Conservation (phyloP, 495 filamentous ascomycete species). For the Penicillium bialowiezense region DNA sequence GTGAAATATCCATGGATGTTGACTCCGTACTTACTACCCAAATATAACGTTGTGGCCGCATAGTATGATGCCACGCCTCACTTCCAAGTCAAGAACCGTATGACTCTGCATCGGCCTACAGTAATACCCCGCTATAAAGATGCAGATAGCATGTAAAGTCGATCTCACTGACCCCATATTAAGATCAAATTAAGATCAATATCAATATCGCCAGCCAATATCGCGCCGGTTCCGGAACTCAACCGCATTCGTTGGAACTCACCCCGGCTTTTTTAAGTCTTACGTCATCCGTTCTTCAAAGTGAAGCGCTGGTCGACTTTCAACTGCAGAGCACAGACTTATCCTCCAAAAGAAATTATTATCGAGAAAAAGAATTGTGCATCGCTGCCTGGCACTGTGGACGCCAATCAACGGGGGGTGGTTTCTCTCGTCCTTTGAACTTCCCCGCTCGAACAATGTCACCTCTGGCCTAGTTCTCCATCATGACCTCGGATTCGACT, state of each 20-base stretch:
- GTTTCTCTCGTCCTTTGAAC: constrained; percentile 9
- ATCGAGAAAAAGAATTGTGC: background rate
- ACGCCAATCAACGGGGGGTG: constrained; percentile 8
- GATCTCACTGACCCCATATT: no score
- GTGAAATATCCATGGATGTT: no score
- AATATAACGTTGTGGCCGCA: no score
- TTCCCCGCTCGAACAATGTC: constrained; percentile 33
- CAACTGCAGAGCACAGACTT: constrained; percentile 9
- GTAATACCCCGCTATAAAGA: no score
- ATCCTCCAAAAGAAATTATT: background rate
- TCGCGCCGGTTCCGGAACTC: constrained; percentile 5
- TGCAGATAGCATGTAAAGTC: no score
- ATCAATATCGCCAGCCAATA: background rate
- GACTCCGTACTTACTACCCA: no score
- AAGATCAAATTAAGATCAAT: no score
- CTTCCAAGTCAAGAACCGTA: no score
- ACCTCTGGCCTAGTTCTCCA: constrained; percentile 31
- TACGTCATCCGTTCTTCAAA: constrained; percentile 41
- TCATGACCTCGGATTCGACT: constrained; percentile 46
- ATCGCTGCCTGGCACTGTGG: background rate
- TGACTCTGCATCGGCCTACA: no score
- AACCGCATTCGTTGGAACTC: constrained; percentile 23
- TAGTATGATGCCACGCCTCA: no score
- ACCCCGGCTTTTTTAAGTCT: constrained; percentile 31
- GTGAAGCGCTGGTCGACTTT: constrained; percentile 9